Conservation (phyloP, 2,329 filamentous ascomycete species). For the Claviceps paspali region DNA sequence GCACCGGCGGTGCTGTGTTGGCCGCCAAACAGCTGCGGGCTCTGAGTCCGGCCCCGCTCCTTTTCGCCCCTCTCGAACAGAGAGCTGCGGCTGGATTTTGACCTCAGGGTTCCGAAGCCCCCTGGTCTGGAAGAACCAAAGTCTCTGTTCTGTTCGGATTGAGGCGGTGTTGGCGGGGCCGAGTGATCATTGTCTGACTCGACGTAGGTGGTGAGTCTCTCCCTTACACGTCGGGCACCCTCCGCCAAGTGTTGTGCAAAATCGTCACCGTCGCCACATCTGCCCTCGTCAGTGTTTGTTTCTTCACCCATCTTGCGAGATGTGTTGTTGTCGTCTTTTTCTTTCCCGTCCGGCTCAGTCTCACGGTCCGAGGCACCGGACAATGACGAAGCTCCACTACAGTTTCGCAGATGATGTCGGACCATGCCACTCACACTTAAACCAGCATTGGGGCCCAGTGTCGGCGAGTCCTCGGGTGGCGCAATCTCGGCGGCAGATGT, state of each 20-base stretch:
- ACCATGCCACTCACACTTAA: slow-evolving; percentile 76
- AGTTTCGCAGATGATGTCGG: slow-evolving; percentile 65
- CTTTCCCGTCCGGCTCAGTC: slow-evolving; percentile 6
- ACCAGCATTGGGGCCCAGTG: slow-evolving; percentile 52
- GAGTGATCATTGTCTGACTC: slow-evolving; percentile 39
- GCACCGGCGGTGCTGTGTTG: slow-evolving; percentile 26
- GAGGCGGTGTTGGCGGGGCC: slow-evolving; percentile 13
- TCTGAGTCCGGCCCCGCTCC: slow-evolving; percentile 32
- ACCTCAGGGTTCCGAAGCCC: slow-evolving; percentile 46
- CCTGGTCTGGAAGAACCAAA: slow-evolving; percentile 27
- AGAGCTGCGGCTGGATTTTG: slow-evolving; percentile 54
- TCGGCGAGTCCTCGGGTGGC: slow-evolving; percentile 54
- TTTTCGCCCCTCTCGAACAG: slow-evolving; percentile 32
- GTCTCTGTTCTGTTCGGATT: slow-evolving; percentile 22
- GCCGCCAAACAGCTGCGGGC: slow-evolving; percentile 46
- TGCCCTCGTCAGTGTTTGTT: neutral
- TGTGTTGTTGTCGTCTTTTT: neutral
- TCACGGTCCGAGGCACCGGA: slow-evolving; percentile 36
- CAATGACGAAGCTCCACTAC: slow-evolving; percentile 70
- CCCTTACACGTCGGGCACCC: slow-evolving; percentile 54
- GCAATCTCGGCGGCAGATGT: slow-evolving; percentile 7
- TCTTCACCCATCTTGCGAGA: neutral
- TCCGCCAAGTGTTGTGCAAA: slow-evolving; percentile 60
- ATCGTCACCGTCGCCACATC: slow-evolving; percentile 41
- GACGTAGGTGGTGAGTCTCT: slow-evolving; percentile 54